Evolutionary conservation across 768 basidiomycete genomes (phyloP).

Genomic region (Russula sp.): DNA sequence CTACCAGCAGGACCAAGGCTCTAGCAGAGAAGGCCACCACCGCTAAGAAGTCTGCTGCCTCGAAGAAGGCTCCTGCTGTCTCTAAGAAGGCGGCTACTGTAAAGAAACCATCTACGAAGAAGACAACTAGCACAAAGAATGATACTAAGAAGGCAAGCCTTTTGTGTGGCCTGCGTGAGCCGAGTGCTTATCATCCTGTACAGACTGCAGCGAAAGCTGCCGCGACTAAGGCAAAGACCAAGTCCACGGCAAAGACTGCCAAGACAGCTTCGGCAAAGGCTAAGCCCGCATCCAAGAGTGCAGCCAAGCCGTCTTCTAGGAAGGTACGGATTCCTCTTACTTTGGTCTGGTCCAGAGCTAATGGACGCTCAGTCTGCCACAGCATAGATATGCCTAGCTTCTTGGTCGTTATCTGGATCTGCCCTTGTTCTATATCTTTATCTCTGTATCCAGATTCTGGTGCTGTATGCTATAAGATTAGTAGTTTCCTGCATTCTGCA

Average conservation of each 20-base stretch:
- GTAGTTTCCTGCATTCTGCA: slow-evolving; percentile 11
- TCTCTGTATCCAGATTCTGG: slow-evolving; percentile 19
- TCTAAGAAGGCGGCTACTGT: slow-evolving; percentile 32
- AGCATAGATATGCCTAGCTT: neutral
- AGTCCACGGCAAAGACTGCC: slow-evolving; percentile 10
- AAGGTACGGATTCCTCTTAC: neutral
- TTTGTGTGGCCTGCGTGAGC: neutral
- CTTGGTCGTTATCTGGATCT: neutral
- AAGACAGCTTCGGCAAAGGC: slow-evolving; percentile 17
- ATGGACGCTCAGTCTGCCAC: slow-evolving; percentile 5
- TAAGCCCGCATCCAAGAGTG: slow-evolving; percentile 16
- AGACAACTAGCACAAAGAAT: slow-evolving; percentile 28
- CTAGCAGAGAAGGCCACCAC: slow-evolving; percentile 32
- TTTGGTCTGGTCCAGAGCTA: neutral
- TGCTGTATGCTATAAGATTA: slow-evolving; percentile 26
- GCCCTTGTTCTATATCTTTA: slow-evolving; percentile 18
- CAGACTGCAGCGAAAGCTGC: slow-evolving; percentile 22
- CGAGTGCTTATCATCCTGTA: neutral
- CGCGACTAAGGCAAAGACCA: slow-evolving; percentile 16
- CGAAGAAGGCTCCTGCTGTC: slow-evolving; percentile 34
- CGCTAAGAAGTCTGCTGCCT: slow-evolving; percentile 28
- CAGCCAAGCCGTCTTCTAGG: slow-evolving; percentile 15
- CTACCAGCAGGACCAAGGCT: slow-evolving; percentile 29
- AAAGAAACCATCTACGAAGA: slow-evolving; percentile 32
- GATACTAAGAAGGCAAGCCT: slow-evolving; percentile 33